Evolutionary conservation across 306 rosid species (phyloP), one percentile per base, ranked within the genome.

Genomic region (Castanospermum australe): DNA sequence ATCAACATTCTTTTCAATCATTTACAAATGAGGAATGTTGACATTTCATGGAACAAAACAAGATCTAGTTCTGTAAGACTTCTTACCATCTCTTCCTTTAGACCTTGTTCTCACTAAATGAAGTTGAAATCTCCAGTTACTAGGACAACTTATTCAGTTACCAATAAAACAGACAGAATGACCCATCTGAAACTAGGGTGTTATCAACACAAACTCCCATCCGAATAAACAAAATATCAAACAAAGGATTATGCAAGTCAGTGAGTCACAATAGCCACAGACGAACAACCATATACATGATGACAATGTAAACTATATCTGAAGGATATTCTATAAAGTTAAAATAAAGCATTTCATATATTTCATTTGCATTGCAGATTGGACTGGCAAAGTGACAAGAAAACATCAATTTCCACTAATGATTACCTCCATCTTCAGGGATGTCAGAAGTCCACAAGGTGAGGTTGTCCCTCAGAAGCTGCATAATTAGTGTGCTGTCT

Each of bases 381-480:
- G 36, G 36, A 33, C 5, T 48, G 39, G 44, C 24, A 60, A 30
- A 47, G 15, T 47, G 44, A 51, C 36, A 14, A 30, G 52, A 36
- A 2, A 62, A 36, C 18, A 65, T 30, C 54, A 32, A 50, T 67
- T 50, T 79, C 64, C 39, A 45, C 13, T 45, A 68, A 48, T 36
- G 33, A 41, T 75, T 75, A 88, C 88, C 95, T 82, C 87, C 93
- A 35, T 83, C 89, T 17, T 89, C 91, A 3, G 89, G 84, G 71
- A 84, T 75, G 79, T 91, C 91, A 8, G 96, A 87, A 50, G 90
- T 91, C 96, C 93, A 91, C 76, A 91, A 56, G 32, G 88, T 84
- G 80, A 91, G 96, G 76, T 89, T 91, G 59, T 91, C 96, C 88
- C 90, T 91, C 57, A 91, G 83, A 67, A 91, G 90, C 81, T 91